Conservation (phyloP, 768 basidiomycete genomes). For the Pulveroboletus ravenelii region DNA sequence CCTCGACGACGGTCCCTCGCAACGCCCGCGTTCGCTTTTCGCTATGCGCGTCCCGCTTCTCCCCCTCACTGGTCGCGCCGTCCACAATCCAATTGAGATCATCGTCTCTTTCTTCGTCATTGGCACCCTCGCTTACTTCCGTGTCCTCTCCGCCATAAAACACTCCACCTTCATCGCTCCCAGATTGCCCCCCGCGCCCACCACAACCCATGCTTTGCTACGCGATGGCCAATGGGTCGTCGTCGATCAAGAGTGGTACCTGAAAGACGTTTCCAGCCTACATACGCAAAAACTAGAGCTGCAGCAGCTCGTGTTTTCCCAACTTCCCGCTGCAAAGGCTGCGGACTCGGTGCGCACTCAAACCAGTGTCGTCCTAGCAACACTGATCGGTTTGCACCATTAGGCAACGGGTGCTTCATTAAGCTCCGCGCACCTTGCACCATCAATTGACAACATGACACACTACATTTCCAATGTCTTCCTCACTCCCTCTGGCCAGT, state of each 20-base stretch:
- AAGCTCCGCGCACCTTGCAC: constrained; percentile 39
- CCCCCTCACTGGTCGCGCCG: constrained; percentile 67
- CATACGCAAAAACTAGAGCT: constrained; percentile 50
- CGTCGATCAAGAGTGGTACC: constrained; percentile 53
- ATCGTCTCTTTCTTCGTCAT: constrained; percentile 87
- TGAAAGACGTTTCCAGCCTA: constrained; percentile 28
- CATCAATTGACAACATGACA: constrained; percentile 46
- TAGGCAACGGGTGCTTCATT: constrained; percentile 30
- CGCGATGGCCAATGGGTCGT: constrained; percentile 57
- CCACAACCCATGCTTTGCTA: constrained; percentile 53
- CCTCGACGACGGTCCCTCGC: neutral
- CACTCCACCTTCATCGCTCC: constrained; percentile 77
- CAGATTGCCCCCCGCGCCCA: constrained; percentile 41
- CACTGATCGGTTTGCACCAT: constrained; percentile 1
- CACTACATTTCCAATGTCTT: constrained; percentile 42
- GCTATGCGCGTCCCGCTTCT: constrained; percentile 58
- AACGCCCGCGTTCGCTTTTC: neutral
- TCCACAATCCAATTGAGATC: constrained; percentile 78
- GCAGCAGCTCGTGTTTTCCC: constrained; percentile 67
- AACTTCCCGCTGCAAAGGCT: constrained; percentile 37
- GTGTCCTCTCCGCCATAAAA: constrained; percentile 85
- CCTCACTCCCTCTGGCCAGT: constrained; percentile 38
- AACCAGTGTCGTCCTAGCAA: neutral
- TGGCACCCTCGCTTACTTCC: constrained; percentile 93
- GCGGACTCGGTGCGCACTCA: constrained; percentile 32